These are phyloP conservation scores for Suillus placidus DNA, from an alignment of 768 basidiomycete species.

Conservation along the genomic window DNA sequence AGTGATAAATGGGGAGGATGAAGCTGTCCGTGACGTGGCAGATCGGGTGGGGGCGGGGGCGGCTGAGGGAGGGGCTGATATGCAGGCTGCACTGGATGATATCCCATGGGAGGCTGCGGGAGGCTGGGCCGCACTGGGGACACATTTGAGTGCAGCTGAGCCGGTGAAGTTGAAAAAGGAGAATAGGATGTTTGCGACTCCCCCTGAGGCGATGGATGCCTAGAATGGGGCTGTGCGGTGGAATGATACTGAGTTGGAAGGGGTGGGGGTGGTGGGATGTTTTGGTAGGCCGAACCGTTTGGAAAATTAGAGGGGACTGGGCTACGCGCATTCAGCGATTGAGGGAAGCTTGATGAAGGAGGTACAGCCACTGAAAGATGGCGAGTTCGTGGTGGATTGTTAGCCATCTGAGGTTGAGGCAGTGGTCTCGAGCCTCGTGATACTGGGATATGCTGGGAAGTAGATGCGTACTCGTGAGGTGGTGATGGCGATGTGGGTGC, in stretches of 20 bases:
- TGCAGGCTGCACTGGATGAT: conserved; percentile 45
- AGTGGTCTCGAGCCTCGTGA: conserved; percentile 32
- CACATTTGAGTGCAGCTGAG: conserved; percentile 26
- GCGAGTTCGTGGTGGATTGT: conserved; percentile 33
- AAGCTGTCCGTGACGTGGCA: conserved; percentile 31
- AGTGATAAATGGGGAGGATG: conserved; percentile 23
- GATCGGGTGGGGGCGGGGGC: conserved; percentile 33
- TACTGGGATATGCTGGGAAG: conserved; percentile 9
- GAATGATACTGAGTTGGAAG: conserved; percentile 39
- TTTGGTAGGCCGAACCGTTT: conserved; percentile 22
- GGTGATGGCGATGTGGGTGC: conserved; percentile 27
- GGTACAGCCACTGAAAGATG: conserved; percentile 31
- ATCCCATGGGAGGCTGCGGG: conserved; percentile 51
- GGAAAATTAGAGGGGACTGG: conserved; percentile 16
- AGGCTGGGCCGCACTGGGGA: conserved; percentile 50
- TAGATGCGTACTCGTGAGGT: conserved; percentile 21
- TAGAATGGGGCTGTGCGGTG: conserved; percentile 22
- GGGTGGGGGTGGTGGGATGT: conserved; percentile 16
- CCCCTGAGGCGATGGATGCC: conserved; percentile 27
- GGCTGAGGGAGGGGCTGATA: conserved; percentile 39
- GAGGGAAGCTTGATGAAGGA: conserved; percentile 36
- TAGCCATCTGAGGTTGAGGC: conserved; percentile 28
- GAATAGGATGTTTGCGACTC: conserved; percentile 16
- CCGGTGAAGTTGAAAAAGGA: conserved; percentile 32
- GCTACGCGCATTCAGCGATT: conserved; percentile 20